Conservation (phyloP, 2,329 filamentous ascomycete genomes). For the Diplodia scrobiculata region DNA sequence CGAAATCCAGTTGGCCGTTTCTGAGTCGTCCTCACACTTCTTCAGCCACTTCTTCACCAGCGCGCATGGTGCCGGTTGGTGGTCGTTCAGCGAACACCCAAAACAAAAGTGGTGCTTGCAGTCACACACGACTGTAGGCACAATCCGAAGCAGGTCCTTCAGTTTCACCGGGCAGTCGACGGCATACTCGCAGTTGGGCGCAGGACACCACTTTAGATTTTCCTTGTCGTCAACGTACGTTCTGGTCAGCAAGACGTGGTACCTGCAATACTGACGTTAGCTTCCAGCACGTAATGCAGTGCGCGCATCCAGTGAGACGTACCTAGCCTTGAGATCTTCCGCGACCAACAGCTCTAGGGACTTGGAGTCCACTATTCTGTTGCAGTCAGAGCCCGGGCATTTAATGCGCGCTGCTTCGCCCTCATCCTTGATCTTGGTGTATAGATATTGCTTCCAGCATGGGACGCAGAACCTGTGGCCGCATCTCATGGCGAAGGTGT, state of each 20-base stretch:
- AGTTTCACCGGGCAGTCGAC: constrained; percentile 86
- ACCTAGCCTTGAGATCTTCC: constrained; percentile 59
- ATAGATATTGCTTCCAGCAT: constrained; percentile 89
- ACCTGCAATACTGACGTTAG: constrained; percentile 55
- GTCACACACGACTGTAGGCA: constrained; percentile 84
- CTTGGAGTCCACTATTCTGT: constrained; percentile 85
- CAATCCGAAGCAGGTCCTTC: constrained; percentile 79
- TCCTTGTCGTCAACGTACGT: constrained; percentile 98
- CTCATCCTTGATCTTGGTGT: constrained; percentile 91
- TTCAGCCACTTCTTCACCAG: constrained; percentile 95
- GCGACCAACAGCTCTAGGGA: constrained; percentile 76
- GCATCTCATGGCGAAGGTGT: constrained; percentile 93
- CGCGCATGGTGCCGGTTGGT: constrained; percentile 88
- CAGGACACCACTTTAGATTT: constrained; percentile 94
- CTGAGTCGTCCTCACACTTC: constrained; percentile 97
- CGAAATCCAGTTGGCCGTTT: constrained; percentile 99
- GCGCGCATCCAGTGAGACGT: constrained; percentile 32
- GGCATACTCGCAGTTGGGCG: constrained; percentile 94
- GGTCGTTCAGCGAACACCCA: constrained; percentile 84
- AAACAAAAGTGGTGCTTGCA: constrained; percentile 94
- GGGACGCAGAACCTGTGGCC: constrained; percentile 89
- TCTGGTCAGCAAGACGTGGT: constrained; percentile 81
- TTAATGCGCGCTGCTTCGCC: constrained; percentile 93
- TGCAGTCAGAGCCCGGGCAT: constrained; percentile 85
- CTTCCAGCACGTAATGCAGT: not conserved